Percentiles rank a stretch among this genome's conserved stretches.
These are phyloP conservation scores for Jackrogersella minutella DNA, from an alignment of 495 filamentous ascomycete genomes.

Conservation along the genomic window DNA sequence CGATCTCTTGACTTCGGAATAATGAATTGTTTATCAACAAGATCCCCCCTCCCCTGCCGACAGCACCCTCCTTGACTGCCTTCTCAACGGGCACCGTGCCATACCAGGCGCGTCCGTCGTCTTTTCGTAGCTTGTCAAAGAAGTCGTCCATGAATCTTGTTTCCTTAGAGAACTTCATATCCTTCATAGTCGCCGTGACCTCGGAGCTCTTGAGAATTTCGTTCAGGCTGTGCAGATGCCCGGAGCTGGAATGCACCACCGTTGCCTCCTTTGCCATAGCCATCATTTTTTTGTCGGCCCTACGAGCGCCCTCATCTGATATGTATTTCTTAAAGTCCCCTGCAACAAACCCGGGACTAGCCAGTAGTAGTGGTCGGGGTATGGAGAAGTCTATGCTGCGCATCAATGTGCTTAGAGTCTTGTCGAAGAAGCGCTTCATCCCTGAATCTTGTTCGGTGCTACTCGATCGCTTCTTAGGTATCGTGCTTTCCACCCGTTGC, in stretches of 20 bases:
- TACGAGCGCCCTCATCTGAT: slow-evolving; percentile 71
- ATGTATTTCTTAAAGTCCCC: slow-evolving; percentile 82
- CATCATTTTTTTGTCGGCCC: slow-evolving; percentile 67
- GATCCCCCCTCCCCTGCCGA: slow-evolving; percentile 83
- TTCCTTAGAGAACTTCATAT: slow-evolving; percentile 88
- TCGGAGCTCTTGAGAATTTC: slow-evolving; percentile 83
- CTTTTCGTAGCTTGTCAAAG: slow-evolving; percentile 76
- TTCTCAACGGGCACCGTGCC: slow-evolving; percentile 84
- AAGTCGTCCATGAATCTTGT: slow-evolving; percentile 88
- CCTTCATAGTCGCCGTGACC: slow-evolving; percentile 75
- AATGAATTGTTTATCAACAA: slow-evolving; percentile 85
- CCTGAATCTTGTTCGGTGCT: slow-evolving; percentile 75
- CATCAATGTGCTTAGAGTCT: slow-evolving; percentile 76
- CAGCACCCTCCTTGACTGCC: slow-evolving; percentile 87
- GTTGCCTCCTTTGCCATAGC: slow-evolving; percentile 68
- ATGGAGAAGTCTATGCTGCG: slow-evolving; percentile 78
- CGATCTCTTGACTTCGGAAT: slow-evolving; percentile 85
- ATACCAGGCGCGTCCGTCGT: slow-evolving; percentile 93
- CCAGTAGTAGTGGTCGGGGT: slow-evolving; percentile 79
- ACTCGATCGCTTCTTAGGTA: slow-evolving; percentile 78
- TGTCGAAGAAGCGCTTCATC: slow-evolving; percentile 81
- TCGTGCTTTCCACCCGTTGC: slow-evolving; percentile 82
- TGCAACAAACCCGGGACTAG: slow-evolving; percentile 88
- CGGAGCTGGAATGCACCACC: slow-evolving; percentile 84
- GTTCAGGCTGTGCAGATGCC: slow-evolving; percentile 83